Conservation (phyloP, 306 rosid species). For the Senna siamea region DNA sequence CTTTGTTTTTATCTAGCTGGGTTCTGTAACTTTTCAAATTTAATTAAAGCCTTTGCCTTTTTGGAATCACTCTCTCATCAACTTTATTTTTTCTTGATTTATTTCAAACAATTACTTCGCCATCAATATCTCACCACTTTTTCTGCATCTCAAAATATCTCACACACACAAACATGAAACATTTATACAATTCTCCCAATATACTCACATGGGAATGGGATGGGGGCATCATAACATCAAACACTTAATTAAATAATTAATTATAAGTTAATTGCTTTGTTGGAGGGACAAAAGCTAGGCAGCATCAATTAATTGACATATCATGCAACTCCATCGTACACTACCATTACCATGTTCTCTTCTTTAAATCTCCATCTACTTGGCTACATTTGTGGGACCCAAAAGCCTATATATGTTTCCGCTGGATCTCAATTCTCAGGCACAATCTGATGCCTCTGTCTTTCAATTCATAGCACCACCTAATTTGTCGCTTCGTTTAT, state of each 20-base stretch:
- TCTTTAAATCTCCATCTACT: conserved; percentile 34
- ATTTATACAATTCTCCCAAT: not conserved
- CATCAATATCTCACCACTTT: conserved; percentile 25
- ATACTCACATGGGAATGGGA: not conserved
- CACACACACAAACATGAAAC: not conserved
- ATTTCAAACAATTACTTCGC: conserved; percentile 33
- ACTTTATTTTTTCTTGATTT: not conserved
- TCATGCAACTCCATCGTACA: conserved; percentile 24
- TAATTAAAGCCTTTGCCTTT: conserved; percentile 30
- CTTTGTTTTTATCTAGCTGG: conserved; percentile 38
- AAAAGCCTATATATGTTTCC: conserved; percentile 26
- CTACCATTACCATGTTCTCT: conserved; percentile 37
- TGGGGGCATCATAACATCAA: conserved; percentile 22
- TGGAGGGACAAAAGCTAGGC: conserved; percentile 11
- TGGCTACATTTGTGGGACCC: conserved; percentile 34
- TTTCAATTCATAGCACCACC: conserved; percentile 33
- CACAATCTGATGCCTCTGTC: conserved; percentile 34
- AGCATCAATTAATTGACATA: conserved; percentile 35
- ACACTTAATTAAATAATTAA: conserved; percentile 8
- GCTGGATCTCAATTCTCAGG: conserved; percentile 21
- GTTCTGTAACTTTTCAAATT: conserved; percentile 20
- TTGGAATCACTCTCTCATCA: conserved; percentile 3
- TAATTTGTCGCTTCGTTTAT: conserved; percentile 20
- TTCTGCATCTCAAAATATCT: not conserved
- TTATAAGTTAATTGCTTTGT: conserved; percentile 1